A percentile compares a stretch with the other conserved stretches of the same genome.
Evolutionary conservation across 345 rosid species (phyloP).

Genomic region (Eucalyptus melliodora): DNA sequence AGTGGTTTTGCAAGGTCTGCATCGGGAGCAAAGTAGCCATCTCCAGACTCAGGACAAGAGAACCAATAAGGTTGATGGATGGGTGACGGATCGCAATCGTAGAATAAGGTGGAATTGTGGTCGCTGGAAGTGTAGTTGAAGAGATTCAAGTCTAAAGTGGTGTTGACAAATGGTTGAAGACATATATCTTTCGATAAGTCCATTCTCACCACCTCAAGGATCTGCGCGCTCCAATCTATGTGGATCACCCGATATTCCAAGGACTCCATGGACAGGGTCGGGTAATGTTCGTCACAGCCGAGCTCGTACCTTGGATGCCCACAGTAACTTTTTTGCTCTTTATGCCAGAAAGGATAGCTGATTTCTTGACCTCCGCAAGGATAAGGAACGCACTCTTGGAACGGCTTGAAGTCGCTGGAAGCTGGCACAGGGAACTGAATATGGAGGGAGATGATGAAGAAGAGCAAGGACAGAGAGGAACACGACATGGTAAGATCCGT

Average conservation of each 20-base stretch:
- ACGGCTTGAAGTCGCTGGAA: fast-evolving
- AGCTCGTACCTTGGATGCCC: not conserved
- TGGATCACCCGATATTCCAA: not conserved
- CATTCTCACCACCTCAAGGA: not conserved
- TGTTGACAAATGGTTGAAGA: fast-evolving
- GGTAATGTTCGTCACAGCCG: fast-evolving
- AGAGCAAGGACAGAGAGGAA: not conserved
- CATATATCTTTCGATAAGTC: not conserved
- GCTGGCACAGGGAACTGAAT: not conserved
- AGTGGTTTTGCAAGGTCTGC: no score
- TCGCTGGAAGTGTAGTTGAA: not conserved
- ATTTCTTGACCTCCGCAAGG: fast-evolving
- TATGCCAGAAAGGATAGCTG: not conserved
- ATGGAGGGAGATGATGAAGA: not conserved
- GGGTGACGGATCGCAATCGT: fast-evolving
- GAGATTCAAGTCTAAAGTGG: not conserved
- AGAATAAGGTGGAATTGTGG: not conserved
- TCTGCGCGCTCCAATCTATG: fast-evolving
- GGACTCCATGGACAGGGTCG: not conserved
- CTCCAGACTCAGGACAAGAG: fast-evolving
- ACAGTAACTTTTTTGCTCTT: fast-evolving
- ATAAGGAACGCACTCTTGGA: not conserved
- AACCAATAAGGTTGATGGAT: fast-evolving
- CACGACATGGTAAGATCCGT: not conserved
- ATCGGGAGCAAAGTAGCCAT: no score